Conservation (phyloP, 495 filamentous ascomycete genomes). For the Poronia punctata region DNA sequence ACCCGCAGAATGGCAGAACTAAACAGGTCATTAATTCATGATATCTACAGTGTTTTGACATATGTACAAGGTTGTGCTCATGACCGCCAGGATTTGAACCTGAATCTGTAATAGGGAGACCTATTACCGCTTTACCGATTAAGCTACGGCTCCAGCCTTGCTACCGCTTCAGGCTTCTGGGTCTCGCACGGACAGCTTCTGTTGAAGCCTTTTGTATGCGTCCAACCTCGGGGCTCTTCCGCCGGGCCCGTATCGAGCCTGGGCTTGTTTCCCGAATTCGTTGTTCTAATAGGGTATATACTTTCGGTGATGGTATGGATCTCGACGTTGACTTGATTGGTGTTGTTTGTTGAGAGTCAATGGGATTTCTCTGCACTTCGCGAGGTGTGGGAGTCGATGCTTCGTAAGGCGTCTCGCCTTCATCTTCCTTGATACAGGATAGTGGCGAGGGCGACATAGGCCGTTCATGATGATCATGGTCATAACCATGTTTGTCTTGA, state of each 20-base stretch:
- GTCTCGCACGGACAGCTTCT: slow-evolving; percentile 27
- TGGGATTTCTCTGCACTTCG: slow-evolving; percentile 19
- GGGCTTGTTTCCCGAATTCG: slow-evolving; percentile 18
- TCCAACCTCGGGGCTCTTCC: slow-evolving; percentile 31
- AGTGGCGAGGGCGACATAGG: slow-evolving; percentile 4
- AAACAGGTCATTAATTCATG: slow-evolving; percentile 13
- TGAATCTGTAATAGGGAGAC: too few species aligned
- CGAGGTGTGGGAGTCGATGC: slow-evolving; percentile 36
- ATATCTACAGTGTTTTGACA: slow-evolving; percentile 23
- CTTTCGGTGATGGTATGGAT: slow-evolving; percentile 19
- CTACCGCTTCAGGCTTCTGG: slow-evolving; percentile 26
- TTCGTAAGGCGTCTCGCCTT: slow-evolving; percentile 21
- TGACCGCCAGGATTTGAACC: slow-evolving; percentile 1
- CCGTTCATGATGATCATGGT: slow-evolving; percentile 8
- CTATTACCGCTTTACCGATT: too few species aligned
- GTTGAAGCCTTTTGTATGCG: slow-evolving; percentile 34
- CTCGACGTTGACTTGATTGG: background rate
- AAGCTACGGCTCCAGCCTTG: slow-evolving; percentile 1
- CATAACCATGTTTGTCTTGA: slow-evolving; percentile 9
- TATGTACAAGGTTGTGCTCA: slow-evolving; percentile 20
- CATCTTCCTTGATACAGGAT: background rate
- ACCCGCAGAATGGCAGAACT: slow-evolving; percentile 1
- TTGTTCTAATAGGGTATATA: slow-evolving; percentile 14
- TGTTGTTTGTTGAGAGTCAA: slow-evolving; percentile 23
- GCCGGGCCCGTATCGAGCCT: slow-evolving; percentile 24